Conservation (phyloP, 331 rosid genomes). For the Malus hybrid region DNA sequence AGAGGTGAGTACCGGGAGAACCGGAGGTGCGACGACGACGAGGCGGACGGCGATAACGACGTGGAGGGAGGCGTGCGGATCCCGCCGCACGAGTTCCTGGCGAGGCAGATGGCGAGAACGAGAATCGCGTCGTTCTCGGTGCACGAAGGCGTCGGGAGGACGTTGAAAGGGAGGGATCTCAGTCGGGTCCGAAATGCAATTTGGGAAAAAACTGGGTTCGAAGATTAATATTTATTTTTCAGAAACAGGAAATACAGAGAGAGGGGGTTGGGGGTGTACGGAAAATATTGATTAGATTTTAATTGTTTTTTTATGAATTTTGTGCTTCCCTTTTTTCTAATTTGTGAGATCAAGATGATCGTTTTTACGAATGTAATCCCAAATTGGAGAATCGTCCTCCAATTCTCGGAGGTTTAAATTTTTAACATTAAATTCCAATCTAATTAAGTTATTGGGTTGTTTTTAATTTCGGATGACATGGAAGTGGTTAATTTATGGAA, state of each 20-base stretch:
- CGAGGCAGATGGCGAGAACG: slow-evolving; percentile 49
- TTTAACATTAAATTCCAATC: not conserved
- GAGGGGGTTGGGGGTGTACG: slow-evolving; percentile 2
- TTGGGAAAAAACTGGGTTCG: slow-evolving; percentile 84
- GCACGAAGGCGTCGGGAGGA: slow-evolving; percentile 85
- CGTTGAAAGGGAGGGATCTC: slow-evolving; percentile 84
- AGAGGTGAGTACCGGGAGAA: slow-evolving; percentile 55
- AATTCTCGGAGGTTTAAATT: not conserved
- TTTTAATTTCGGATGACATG: not conserved
- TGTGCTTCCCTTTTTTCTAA: not conserved
- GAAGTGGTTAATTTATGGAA: not conserved
- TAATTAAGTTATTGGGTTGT: not conserved
- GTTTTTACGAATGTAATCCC: slow-evolving; percentile 11
- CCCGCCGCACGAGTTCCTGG: slow-evolving; percentile 85
- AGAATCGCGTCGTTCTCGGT: slow-evolving; percentile 80
- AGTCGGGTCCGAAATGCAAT: slow-evolving; percentile 76
- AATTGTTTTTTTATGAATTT: too few species aligned
- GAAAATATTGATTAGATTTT: slow-evolving; percentile 16
- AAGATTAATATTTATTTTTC: slow-evolving; percentile 31
- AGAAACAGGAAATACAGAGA: not conserved
- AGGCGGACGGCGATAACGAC: slow-evolving; percentile 12
- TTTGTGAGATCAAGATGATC: slow-evolving; percentile 4
- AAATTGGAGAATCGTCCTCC: slow-evolving; percentile 17
- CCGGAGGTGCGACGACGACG: slow-evolving; percentile 22
- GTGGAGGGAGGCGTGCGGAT: slow-evolving; percentile 29